Evolutionary conservation across 441 rosid genomes (phyloP).

Genomic region (Brassica balearica): DNA sequence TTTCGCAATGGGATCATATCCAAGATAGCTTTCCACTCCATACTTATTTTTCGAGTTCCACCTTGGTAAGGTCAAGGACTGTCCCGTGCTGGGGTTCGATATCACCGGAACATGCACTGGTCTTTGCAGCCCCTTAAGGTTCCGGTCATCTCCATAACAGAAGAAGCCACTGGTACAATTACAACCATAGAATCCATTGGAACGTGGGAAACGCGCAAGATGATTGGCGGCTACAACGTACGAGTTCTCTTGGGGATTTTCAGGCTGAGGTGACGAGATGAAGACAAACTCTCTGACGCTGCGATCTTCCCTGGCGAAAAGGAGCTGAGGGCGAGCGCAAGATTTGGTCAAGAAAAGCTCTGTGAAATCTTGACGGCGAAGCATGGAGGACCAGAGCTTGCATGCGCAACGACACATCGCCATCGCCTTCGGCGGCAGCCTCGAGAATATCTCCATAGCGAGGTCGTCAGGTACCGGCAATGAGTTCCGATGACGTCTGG

Average conservation of each 20-base stretch:
- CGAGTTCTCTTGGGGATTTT: not conserved
- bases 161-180: not conserved
- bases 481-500: not conserved
- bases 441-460: not conserved
- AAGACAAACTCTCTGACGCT: not conserved
- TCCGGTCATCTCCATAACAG: not conserved
- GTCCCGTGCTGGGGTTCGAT: not conserved
- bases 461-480: not conserved
- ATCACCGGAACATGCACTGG: slow-evolving; percentile 1
- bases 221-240: not conserved
- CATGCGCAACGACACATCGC: not conserved
- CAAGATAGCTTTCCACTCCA: not conserved
- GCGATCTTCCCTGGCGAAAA: not conserved
- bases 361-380: not conserved
- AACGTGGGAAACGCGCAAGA: not conserved
- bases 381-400: not conserved
- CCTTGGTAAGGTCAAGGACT: not conserved
- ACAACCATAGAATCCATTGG: not conserved
- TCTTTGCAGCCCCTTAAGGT: not conserved
- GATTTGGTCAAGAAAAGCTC: slow-evolving; percentile 1
- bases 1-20: not conserved
- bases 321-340: not conserved
- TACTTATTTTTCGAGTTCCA: not conserved
- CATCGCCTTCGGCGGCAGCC: not conserved
- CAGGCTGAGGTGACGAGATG: slow-evolving; percentile 9